Conservation (phyloP, 2,329 filamentous ascomycete genomes). For the Apiospora sp. region DNA sequence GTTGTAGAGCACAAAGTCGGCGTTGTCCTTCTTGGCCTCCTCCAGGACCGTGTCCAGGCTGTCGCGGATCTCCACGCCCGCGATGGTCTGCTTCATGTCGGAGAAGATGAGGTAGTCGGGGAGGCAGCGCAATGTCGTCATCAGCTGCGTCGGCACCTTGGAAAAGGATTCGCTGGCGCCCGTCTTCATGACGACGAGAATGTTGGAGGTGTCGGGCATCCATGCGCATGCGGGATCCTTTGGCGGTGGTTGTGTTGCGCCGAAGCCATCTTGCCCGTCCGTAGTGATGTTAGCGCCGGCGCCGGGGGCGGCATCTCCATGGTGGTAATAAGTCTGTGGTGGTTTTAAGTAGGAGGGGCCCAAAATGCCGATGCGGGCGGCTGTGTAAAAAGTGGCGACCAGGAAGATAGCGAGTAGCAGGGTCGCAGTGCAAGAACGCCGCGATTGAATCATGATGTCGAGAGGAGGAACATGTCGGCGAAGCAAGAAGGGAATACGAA, state of each 20-base stretch:
- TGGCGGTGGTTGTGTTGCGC: not conserved
- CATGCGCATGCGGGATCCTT: conserved; percentile 36
- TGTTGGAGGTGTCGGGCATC: conserved; percentile 54
- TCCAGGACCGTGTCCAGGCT: conserved; percentile 54
- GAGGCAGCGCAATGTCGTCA: conserved; percentile 59
- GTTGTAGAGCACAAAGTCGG: conserved; percentile 59
- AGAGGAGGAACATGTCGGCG: not conserved
- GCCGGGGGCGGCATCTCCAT: not conserved
- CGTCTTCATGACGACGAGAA: conserved; percentile 64
- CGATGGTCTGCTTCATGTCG: conserved; percentile 60
- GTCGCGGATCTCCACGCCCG: conserved; percentile 53
- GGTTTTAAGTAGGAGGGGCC: not conserved
- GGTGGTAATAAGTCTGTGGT: not conserved
- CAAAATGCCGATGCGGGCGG: conserved; percentile 7
- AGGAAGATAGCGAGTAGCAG: conserved; percentile 8
- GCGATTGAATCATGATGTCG: conserved; percentile 15
- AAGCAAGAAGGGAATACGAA: not conserved
- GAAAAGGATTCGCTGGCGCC: conserved; percentile 62
- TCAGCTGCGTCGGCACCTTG: conserved; percentile 61
- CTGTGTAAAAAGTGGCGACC: conserved; percentile 4
- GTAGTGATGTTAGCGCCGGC: not conserved
- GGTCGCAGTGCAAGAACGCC: not conserved
- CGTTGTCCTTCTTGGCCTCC: conserved; percentile 52
- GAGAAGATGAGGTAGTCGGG: conserved; percentile 64
- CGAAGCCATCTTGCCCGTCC: not conserved